A percentile compares a stretch with the other conserved stretches of the same genome.
These are phyloP conservation scores for Xylaria flabelliformis DNA, from an alignment of 495 filamentous ascomycete genomes.

Conservation along the genomic window DNA sequence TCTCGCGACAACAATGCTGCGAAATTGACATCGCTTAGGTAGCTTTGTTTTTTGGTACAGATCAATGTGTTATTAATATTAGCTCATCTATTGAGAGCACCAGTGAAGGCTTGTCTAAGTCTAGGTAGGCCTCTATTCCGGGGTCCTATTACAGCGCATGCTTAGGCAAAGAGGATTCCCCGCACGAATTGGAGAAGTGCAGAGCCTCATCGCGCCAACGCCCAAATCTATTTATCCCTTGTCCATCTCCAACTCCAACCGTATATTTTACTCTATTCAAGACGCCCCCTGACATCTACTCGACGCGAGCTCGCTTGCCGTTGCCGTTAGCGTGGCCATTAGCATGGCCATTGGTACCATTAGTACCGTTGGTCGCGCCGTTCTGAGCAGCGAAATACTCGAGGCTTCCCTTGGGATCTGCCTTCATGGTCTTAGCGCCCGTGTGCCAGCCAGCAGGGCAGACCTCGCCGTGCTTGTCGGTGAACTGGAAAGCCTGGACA, in stretches of 20 bases:
- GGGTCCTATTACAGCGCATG: constrained; percentile 3
- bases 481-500: constrained; percentile 65
- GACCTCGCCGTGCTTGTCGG: constrained; percentile 65
- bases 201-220: constrained; percentile 19
- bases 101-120: constrained; percentile 14
- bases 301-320: constrained; percentile 26
- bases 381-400: constrained; percentile 50
- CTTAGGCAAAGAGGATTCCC: background rate
- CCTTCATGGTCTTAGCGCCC: constrained; percentile 60
- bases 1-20: no score
- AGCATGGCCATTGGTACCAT: constrained; percentile 6
- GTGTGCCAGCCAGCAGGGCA: constrained; percentile 65
- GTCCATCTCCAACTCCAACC: constrained; percentile 6
- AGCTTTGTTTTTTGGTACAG: background rate
- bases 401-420: constrained; percentile 53
- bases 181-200: constrained; percentile 28
- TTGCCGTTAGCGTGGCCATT: constrained; percentile 22
- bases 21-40: background rate
- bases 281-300: background rate
- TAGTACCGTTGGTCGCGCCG: constrained; percentile 31
- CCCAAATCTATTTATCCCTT: background rate
- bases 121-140: constrained; percentile 12
- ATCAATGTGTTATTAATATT: constrained; percentile 20
- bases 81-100: constrained; percentile 19
- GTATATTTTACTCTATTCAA: background rate